Base-by-base conservation (phyloP, 1,284 basidiomycete genomes). In the Sporisorium sorghi region DNA sequence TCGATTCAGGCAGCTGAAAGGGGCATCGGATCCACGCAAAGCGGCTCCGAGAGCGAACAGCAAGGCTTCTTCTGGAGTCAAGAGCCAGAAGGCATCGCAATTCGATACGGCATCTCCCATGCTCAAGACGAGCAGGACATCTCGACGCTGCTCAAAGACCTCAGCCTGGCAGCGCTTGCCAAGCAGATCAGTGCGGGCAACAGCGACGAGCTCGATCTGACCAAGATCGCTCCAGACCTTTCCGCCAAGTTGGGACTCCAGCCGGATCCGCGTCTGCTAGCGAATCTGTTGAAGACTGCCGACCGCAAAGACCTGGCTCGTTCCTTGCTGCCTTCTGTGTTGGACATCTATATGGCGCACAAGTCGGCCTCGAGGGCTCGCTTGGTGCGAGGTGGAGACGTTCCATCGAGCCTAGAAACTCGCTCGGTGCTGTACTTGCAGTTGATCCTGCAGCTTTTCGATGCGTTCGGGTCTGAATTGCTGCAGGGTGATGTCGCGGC, bases 361-460 rank as follows among this genome's bases (percentile, higher is more conserved):
- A 76, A 75, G 50, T 44, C 60, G 33, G 46, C 56, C 9, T 37
- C 58, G 4, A 44, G 46, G 12, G 58, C 59, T 23, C 43, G 44
- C 1, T 24, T 78, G 39, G 15, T 44, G 11, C 33, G 26, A 1
- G 44, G 19, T 1, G n/a, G n/a, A n/a, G 58, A 62, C 5, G 50
- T 44, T 5, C 23, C 15, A 14, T n/a, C 47, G 24, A 42, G 42
- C 19, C 26, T 55, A 0, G 71, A 73, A 47, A 74, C 64, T 7
- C 50, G 63, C 3, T 64, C 73, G 23, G 67, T 79, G 52, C 62
- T 79, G 23, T 77, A 73, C 39, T 64, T 83, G 30, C 81, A 83
- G 56, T 35, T 77, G 21, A 65, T 84, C n/a, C 43, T 79, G 55
- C 72, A 77, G 46, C 70, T 83, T 5, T 64, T 83, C 32, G 76